Conservation (phyloP, 2,329 filamentous ascomycete species). For the Incumbomyces lentus region DNA sequence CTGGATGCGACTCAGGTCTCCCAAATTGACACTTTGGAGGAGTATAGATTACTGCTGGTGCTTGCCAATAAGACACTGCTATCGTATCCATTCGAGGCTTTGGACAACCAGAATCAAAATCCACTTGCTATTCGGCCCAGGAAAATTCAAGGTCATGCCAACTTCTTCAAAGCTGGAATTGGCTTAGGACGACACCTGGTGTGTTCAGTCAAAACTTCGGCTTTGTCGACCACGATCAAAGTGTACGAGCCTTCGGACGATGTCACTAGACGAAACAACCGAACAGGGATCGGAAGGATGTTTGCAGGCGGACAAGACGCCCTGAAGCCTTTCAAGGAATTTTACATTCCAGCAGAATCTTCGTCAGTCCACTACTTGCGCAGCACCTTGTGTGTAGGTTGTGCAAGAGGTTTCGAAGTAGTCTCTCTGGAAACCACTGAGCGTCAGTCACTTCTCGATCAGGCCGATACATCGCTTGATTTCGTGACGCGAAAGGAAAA, state of each 20-base stretch:
- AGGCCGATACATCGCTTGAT: conserved; percentile 94
- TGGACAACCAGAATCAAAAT: conserved; percentile 68
- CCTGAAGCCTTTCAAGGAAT: conserved; percentile 94
- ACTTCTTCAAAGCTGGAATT: conserved; percentile 96
- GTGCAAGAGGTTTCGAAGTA: conserved; percentile 90
- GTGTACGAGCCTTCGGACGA: conserved; percentile 98
- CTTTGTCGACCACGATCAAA: conserved; percentile 91
- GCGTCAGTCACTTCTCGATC: conserved; percentile 90
- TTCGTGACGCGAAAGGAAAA: conserved; percentile 92
- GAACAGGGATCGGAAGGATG: conserved; percentile 91
- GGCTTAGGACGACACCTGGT: conserved; percentile 90
- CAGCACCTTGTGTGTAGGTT: conserved; percentile 92
- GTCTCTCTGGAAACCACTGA: conserved; percentile 96
- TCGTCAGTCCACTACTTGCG: conserved; percentile 96
- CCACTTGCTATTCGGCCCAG: conserved; percentile 74
- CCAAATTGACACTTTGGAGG: conserved; percentile 90
- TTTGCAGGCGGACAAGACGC: conserved; percentile 89
- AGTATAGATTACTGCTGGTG: conserved; percentile 84
- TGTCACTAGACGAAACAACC: conserved; percentile 87
- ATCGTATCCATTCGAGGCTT: conserved; percentile 76
- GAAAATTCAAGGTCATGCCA: conserved; percentile 95
- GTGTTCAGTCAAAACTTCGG: conserved; percentile 90
- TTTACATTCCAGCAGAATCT: conserved; percentile 97
- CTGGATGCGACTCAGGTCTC: conserved; percentile 81
- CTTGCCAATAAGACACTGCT: conserved; percentile 86